Evolutionary conservation across 2,329 filamentous ascomycete genomes (phyloP).

Genomic region (Venturia carpophila): DNA sequence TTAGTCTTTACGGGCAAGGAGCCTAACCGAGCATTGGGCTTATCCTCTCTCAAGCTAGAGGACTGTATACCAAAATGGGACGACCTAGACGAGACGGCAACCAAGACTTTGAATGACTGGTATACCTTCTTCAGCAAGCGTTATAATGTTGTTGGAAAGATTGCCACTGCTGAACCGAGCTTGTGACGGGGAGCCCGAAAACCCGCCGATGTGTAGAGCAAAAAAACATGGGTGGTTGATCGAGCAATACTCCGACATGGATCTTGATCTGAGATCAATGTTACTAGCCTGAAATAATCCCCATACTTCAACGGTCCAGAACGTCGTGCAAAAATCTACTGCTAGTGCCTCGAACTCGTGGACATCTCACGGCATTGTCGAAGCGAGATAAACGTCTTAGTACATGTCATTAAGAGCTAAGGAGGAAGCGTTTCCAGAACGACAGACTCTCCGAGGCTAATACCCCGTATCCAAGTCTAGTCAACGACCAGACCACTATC

Average conservation of each 20-base stretch:
- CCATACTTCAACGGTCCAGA: neutral
- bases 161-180: neutral
- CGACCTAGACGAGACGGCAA: conserved; percentile 75
- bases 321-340: neutral
- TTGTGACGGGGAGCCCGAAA: neutral
- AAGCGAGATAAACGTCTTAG: neutral
- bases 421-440: neutral
- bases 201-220: neutral
- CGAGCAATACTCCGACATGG: neutral
- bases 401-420: conserved; percentile 7
- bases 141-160: conserved; percentile 74
- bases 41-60: conserved; percentile 76
- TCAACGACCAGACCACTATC: neutral
- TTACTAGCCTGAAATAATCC: conserved; percentile 1
- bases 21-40: conserved; percentile 81
- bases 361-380: neutral
- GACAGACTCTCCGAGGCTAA: conserved; percentile 7
- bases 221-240: neutral
- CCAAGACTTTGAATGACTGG: conserved; percentile 83
- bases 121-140: conserved; percentile 92
- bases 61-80: conserved; percentile 79
- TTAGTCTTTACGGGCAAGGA: conserved; percentile 94
- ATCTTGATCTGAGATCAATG: neutral
- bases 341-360: neutral
- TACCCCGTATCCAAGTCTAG: conserved; percentile 2